Evolutionary conservation across 208 protist species (phyloP).

Genomic region (Spongospora subterranea): DNA sequence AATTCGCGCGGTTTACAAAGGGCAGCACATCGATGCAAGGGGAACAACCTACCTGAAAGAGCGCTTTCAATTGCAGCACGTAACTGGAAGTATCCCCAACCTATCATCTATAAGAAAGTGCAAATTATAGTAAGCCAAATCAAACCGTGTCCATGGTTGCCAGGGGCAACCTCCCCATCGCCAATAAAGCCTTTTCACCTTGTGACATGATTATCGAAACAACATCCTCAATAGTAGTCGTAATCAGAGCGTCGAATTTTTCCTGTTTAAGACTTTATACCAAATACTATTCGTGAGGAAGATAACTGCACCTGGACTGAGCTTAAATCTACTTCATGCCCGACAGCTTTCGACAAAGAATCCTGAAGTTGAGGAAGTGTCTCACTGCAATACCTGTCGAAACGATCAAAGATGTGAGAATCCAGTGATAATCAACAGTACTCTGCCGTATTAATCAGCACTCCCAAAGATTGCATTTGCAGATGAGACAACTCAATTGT

Average conservation of each 20-base stretch:
- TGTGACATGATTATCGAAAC: neutral
- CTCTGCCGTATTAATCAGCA: conserved; percentile 55
- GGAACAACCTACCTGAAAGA: neutral
- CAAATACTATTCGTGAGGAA: neutral
- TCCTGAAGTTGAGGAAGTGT: conserved; percentile 27
- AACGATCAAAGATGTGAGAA: neutral
- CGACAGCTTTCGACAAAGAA: conserved; percentile 5
- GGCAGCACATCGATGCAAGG: neutral
- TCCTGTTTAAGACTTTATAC: neutral
- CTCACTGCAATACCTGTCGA: conserved; percentile 44
- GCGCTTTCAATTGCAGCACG: neutral
- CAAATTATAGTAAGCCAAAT: neutral
- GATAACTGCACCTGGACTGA: neutral
- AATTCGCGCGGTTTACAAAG: neutral
- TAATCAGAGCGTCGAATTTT: conserved; percentile 43
- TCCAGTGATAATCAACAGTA: neutral
- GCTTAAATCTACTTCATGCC: neutral
- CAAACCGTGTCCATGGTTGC: conserved; percentile 23
- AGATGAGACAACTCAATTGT: neutral
- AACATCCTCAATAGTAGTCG: neutral
- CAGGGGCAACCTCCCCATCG: neutral
- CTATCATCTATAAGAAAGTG: neutral
- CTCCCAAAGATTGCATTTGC: conserved; percentile 8
- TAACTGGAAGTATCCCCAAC: conserved; percentile 31
- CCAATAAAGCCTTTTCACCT: neutral